Evolutionary conservation across 495 filamentous ascomycete genomes (phyloP).

Genomic region (Bryoglossum gracile): DNA sequence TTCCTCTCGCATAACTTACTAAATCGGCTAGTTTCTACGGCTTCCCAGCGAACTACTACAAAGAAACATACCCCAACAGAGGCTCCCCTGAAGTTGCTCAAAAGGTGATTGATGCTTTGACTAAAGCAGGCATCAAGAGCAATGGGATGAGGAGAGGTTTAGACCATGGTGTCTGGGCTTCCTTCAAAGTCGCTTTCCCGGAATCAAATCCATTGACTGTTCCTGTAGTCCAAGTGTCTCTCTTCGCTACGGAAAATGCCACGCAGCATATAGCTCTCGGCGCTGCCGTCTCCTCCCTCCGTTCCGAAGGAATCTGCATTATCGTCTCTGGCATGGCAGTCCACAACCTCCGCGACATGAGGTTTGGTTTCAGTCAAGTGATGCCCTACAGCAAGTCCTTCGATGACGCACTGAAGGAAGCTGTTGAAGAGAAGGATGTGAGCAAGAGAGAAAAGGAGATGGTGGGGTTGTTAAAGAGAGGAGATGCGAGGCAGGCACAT

Average conservation of each 20-base stretch:
- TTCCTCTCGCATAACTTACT: conserved; percentile 2
- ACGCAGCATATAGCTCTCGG: conserved; percentile 66
- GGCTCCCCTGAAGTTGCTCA: conserved; percentile 60
- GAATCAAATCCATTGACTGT: conserved; percentile 67
- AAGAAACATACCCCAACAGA: conserved; percentile 61
- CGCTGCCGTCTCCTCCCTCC: conserved; percentile 56
- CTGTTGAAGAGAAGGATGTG: conserved; percentile 39
- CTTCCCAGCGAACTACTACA: conserved; percentile 58
- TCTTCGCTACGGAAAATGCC: conserved; percentile 63
- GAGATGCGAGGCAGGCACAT: conserved; percentile 69
- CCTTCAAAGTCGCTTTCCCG: conserved; percentile 48
- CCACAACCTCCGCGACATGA: conserved; percentile 69
- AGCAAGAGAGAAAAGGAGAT: conserved; percentile 55
- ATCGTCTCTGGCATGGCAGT: conserved; percentile 83
- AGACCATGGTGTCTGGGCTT: conserved; percentile 62
- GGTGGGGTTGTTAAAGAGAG: conserved; percentile 49
- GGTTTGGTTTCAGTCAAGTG: conserved; percentile 37
- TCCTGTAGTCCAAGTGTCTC: conserved; percentile 74
- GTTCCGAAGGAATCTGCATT: conserved; percentile 66
- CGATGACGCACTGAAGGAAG: conserved; percentile 70
- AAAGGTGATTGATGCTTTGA: conserved; percentile 53
- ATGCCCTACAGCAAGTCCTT: conserved; percentile 67
- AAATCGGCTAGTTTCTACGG: conserved; percentile 56
- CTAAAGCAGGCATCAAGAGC: conserved; percentile 53
- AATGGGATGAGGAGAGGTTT: conserved; percentile 59